A percentile compares a stretch with the other conserved stretches of the same genome.
These are phyloP conservation scores for Fomes fomentarius DNA, from an alignment of 1,284 basidiomycete species.

Conservation along the genomic window DNA sequence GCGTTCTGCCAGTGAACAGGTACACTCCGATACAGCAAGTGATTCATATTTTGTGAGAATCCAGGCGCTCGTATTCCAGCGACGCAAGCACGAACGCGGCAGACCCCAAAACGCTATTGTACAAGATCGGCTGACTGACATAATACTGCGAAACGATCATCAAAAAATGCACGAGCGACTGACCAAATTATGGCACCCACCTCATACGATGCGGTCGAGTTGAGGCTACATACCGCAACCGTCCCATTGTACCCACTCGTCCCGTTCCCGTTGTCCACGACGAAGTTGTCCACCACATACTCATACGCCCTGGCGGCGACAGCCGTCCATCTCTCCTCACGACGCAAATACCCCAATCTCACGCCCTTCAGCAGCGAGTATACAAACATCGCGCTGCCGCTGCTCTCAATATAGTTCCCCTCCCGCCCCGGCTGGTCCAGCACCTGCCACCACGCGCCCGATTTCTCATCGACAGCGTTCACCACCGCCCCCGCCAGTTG, in stretches of 20 bases:
- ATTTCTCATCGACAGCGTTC: constrained; percentile 42
- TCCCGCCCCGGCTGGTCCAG: constrained; percentile 48
- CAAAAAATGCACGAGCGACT: not conserved
- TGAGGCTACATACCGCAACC: constrained; percentile 45
- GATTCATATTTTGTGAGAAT: too few relatives aligned
- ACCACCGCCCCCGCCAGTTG: constrained; percentile 40
- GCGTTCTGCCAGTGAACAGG: too few relatives aligned
- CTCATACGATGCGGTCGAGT: constrained; percentile 41
- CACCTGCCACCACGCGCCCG: constrained; percentile 55
- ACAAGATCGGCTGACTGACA: constrained; percentile 38
- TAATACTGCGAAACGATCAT: constrained; percentile 40
- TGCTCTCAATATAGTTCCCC: constrained; percentile 55
- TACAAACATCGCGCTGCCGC: constrained; percentile 49
- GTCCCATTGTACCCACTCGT: constrained; percentile 49
- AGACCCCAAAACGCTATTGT: constrained; percentile 51
- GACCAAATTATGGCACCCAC: constrained; percentile 32
- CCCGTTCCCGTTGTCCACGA: constrained; percentile 40
- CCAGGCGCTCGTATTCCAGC: constrained; percentile 44
- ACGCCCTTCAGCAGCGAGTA: constrained; percentile 49
- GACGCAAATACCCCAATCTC: constrained; percentile 43
- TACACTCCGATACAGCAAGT: too few relatives aligned
- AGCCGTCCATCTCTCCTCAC: constrained; percentile 41
- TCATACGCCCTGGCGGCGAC: constrained; percentile 46
- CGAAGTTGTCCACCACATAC: constrained; percentile 46
- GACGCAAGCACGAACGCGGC: constrained; percentile 52